These are phyloP conservation scores for Arxiozyma telluris DNA, from an alignment of 1,139 yeast species.

Conservation along the genomic window DNA sequence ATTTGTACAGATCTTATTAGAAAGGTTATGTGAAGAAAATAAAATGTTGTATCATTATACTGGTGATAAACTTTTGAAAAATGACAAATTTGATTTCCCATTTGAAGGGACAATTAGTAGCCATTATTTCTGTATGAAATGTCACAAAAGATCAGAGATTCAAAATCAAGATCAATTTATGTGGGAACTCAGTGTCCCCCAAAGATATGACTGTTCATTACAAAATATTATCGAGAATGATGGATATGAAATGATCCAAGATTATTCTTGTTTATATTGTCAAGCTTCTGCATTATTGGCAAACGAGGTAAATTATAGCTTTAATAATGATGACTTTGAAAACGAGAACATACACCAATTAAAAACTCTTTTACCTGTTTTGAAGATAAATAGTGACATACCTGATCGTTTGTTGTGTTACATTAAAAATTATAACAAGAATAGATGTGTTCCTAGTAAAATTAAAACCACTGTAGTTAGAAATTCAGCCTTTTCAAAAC, in stretches of 20 bases:
- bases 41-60: constrained; percentile 32
- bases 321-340: constrained; percentile 11
- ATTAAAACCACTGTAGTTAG: constrained; percentile 60
- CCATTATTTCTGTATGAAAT: constrained; percentile 58
- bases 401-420: constrained; percentile 37
- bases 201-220: constrained; percentile 40
- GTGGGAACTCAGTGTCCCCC: constrained; percentile 69
- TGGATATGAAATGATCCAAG: constrained; percentile 65
- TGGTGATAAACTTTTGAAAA: constrained; percentile 1
- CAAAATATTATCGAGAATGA: constrained; percentile 48
- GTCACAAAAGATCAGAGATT: constrained; percentile 56
- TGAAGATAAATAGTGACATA: constrained; percentile 57
- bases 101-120: constrained; percentile 60
- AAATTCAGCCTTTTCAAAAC: constrained; percentile 48
- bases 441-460: constrained; percentile 38
- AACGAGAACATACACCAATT: constrained; percentile 27
- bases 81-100: constrained; percentile 52
- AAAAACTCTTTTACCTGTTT: constrained; percentile 29
- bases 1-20: constrained; percentile 67
- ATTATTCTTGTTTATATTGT: constrained; percentile 71
- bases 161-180: constrained; percentile 58
- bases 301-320: constrained; percentile 15
- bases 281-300: constrained; percentile 43
- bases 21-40: constrained; percentile 66
- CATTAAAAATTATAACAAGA: constrained; percentile 39